Base-by-base conservation (phyloP, 1,284 basidiomycete species). In the Ceratobasidium sp. region DNA sequence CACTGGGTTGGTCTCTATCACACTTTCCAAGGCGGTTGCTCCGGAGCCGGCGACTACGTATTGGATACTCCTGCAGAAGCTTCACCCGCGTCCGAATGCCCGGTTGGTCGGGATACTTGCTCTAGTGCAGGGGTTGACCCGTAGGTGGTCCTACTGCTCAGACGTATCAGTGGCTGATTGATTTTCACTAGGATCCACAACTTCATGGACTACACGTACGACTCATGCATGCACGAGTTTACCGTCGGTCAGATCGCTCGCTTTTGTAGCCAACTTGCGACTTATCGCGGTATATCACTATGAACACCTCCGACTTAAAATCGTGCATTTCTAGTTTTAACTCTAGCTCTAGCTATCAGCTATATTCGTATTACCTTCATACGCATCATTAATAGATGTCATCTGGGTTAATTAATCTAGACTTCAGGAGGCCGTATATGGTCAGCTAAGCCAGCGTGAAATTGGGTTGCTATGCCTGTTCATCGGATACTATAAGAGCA, bases 1-100 rank as follows among this genome's bases (percentile, higher is more conserved):
- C 89, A 81, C 61, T 83, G 82, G 82, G 61, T 90, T 80, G 89
- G 90, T 49, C 85, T 90, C 51, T 90, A 89, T 84, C 90, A 91
- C 82, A 89, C 89, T 49, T 91, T 90, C 86, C 88, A 91, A 81
- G 89, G 89, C 40, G 89, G 90, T 5, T 91, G 89, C 85, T 81
- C 80, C 49, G 86, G 86, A 53, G 75, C 84, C 20, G 90, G 90
- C 18, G 90, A 91, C 82, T 82, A 79, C 53, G 89, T 91, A 71
- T 81, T 82, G 46, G 90, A 91, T 81, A 90, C 90, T 60, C 81
- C 84, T 56, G 66, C 80, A 6, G 81, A 82, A 64, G 40, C 68
- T 0, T 73, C 69, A 15, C 44, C 80, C 60, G 78, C 80, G 12
- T 80, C 53, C n/a, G 80, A 80, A 3, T 81, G 79, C 72, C 78